Evolutionary conservation across 2,329 filamentous ascomycete species (phyloP), one percentile per base, ranked within the genome.

Genomic region (Claviceps pazoutovae): DNA sequence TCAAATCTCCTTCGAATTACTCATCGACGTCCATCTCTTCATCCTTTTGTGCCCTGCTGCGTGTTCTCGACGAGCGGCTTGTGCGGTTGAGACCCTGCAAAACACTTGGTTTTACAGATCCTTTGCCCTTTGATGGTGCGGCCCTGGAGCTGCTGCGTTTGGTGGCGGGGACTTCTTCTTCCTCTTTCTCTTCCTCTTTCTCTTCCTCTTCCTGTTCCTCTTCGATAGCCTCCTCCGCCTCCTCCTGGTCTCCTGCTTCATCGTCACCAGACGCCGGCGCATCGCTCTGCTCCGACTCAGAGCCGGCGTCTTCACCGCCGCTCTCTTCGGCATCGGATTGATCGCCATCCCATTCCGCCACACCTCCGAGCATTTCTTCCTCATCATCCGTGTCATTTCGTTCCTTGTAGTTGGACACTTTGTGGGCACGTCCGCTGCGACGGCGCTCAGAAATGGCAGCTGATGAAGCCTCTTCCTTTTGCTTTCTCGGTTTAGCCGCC

Each of bases 281-380:
- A 3, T 53, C 56, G 11, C 50, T 52, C 36, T 19, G 50, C 11
- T 41, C 50, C 16, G 50, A 52, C 17, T 43, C 41, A 21, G 17
- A 19, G n/a, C 54, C 53, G 7, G 56, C 58, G 30, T 57, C 56
- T 8, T 54, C 54, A 42, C 51, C 59, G 2, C 52, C 56, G 21
- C 56, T 60, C 46, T 63, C 61, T 17, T 62, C 60, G 2, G 41
- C 63, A 19, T 68, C 66, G 17, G 64, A 68, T 3, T 64, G 61
- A 2, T 67, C 57, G 47, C 81, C 81, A 23, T 75, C 69, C 78
- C 78, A 82, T 60, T 77, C 68, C 1, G 77, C 76, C 5, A 81
- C 78, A 2, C 78, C 78, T 46, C 78, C 72, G 23, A 79, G 66
- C 78, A 81, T 82, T 61, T 81, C 78, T 56, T 78, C 72, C 54